phyloP scores from a whole-genome alignment of 148 eudicot genomes.

The Mesembryanthemum crystallinum region DNA sequence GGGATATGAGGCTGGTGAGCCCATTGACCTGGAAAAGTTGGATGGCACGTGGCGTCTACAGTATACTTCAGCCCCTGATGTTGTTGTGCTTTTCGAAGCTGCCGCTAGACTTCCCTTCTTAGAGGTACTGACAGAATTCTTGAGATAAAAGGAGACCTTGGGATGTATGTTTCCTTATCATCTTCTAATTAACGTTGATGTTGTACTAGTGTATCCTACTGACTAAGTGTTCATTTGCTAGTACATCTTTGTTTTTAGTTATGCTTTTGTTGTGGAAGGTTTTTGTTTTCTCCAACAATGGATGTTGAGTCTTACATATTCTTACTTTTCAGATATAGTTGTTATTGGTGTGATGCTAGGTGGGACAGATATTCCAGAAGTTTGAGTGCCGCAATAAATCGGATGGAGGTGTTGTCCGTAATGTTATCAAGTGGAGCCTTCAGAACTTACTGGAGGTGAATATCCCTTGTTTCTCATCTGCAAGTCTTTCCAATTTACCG shows the following conservation, averaged over 20 bases:
- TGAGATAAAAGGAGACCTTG: background rate
- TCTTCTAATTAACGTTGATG: background rate
- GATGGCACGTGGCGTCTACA: slow-evolving; percentile 95
- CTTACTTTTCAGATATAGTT: slow-evolving; percentile 34
- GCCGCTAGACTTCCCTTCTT: slow-evolving; percentile 73
- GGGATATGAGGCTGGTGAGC: slow-evolving; percentile 51
- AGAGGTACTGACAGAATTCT: slow-evolving; percentile 40
- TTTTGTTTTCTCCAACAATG: slow-evolving; percentile 3
- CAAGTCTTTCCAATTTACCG: background rate
- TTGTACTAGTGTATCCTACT: background rate
- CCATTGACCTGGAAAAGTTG: slow-evolving; percentile 50
- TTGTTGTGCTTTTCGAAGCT: slow-evolving; percentile 68
- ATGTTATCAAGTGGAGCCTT: slow-evolving; percentile 85
- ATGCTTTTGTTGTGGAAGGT: background rate
- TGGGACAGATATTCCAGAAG: slow-evolving; percentile 89
- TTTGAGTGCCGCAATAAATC: slow-evolving; percentile 66
- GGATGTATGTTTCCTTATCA: background rate
- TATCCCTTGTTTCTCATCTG: background rate
- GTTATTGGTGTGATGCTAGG: slow-evolving; percentile 48
- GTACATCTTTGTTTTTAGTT: background rate
- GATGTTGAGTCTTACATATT: slow-evolving; percentile 26
- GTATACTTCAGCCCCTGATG: slow-evolving; percentile 97
- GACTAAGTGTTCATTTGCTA: background rate
- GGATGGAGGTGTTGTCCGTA: slow-evolving; percentile 61
- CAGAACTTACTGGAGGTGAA: slow-evolving; percentile 68